Base-by-base conservation (phyloP, 768 basidiomycete species). In the Leucogyrophana mollusca region DNA sequence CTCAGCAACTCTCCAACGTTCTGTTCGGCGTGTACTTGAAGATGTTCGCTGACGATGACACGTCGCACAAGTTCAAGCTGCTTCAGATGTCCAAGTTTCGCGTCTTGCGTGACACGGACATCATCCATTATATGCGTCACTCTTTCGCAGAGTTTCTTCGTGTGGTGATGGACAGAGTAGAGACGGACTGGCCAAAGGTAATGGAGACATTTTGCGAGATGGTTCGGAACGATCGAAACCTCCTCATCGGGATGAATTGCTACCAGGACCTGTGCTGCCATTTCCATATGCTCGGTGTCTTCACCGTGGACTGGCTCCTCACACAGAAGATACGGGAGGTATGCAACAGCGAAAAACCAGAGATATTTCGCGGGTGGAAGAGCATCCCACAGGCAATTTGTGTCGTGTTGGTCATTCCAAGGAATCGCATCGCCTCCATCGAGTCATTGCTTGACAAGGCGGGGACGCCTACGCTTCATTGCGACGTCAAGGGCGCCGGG, bases 221-320 rank as follows among this genome's bases (percentile, higher is more conserved):
- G 10, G 44, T 61, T 3, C 0, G 13, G 25, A 30, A 4, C 6
- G 57, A 64, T 39, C 42, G 14, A 0, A 55, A 27, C 23, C 42
- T 64, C 18, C 37, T 59, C 27, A 21, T 65, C 41, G 65, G 51
- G 25, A 59, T 52, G 17, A 57, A 64, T 34, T 61, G 70, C 46
- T 68, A 70, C 47, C 77, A 80, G 46, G 79, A 82, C 34, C 56
- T 82, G 40, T 73, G 66, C 40, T 55, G 65, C 14, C 69, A 76
- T 14, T 58, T 79, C 4, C 67, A 78, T 48, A 62, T 70, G 11
- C 58, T 70, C 18, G 69, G 67, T 11, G 52, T 80, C 0, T 56
- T 68, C 46, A 67, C 69, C 4, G 60, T 62, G 18, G 35, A 53
- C 18, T 51, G 53, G 46, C 53, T 54, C 53, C 53, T 57, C 13